Base-by-base conservation (phyloP, 2,329 filamentous ascomycete species). In the Cercospora sp. region DNA sequence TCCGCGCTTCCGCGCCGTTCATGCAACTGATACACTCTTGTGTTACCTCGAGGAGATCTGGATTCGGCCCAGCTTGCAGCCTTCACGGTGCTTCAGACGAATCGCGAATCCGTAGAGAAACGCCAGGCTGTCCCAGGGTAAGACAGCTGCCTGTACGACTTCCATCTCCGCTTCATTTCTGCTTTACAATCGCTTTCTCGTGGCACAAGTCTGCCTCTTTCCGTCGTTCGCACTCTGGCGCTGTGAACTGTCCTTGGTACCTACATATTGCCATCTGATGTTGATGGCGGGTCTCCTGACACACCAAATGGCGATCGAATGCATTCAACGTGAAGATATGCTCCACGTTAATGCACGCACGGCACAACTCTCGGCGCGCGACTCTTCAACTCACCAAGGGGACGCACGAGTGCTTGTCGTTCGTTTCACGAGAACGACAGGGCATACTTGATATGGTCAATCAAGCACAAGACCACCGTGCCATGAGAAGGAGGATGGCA, bases 231-330 rank as follows among this genome's bases (percentile, higher is more conserved):
- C 51, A 53, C 48, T 45, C 31, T 75, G 0, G 75, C 77, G 40
- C 18, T 59, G 60, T 76, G 73, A 9, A 76, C 72, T 12, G 18
- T 64, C 55, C 31, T 23, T 59, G 55, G 55, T 59, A 16, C 28
- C 16, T 31, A 26, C 28, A n/a, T 57, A 28, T 59, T 31, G 30
- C 28, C 55, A 59, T 18, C 16, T 16, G 26, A 31, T 23, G 16
- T 33, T 28, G 23, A 80, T 82, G 42, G 68, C 68, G 80, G 76
- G 9, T 82, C 81, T 64, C 86, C 72, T 33, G 75, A 75, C 7
- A 66, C 74, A 8, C 79, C 84, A 2, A 81, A 83, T 66, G 84
- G 64, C 64, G 55, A 64, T 31, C 51, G 62, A 60, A 55, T 64
- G 53, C 63, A 30, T 26, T 62, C 36, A 62, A 28, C 60, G 33